Evolutionary conservation across 495 filamentous ascomycete genomes (phyloP), one percentile per base, ranked within the genome.

Genomic region (Xylaria venustula): DNA sequence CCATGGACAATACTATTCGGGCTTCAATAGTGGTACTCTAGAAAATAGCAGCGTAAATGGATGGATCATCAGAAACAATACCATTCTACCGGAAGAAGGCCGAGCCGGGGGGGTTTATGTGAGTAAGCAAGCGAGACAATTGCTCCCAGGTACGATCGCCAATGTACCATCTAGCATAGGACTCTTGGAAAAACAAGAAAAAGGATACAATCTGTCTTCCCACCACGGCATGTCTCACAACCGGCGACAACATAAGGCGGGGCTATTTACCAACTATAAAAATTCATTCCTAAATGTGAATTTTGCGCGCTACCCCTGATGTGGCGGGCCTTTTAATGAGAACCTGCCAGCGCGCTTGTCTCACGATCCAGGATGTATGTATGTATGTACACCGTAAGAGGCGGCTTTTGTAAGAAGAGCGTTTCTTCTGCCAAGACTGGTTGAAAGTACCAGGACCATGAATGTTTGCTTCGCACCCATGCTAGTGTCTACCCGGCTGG

Each of bases 221-320:
- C 5, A 19, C 30, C 34, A 15, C 28, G 9, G 25, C n/a, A 23
- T 61, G 58, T 61, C 58, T 61, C 32, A 61, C 20, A 26, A 23
- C 47, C 15, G 50, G 49, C 37, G 50, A 28, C 37, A 61, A 61
- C 50, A 54, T 48, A 47, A 40, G 49, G 58, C 58, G 50, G 58
- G 50, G 47, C 49, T 54, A 54, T 47, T 54, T 48, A 17, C 36
- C 50, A 17, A 12, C 23, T 54, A 36, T 61, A 32, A 36, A 54
- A 36, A 25, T 22, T 23, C 58, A 54, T 61, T 61, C 58, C 58
- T 60, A 15, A 26, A 20, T 48, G 49, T 45, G 25, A 28, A 60
- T 59, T 54, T 36, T 46, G 20, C 50, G 30, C 50, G 30, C 37
- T 37, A 47, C 41, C 46, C 42, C 32, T 28, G 58, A 60, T 60